phyloP scores from a whole-genome alignment of 192 early-diverging fungal species.

The Podila epicladia region DNA sequence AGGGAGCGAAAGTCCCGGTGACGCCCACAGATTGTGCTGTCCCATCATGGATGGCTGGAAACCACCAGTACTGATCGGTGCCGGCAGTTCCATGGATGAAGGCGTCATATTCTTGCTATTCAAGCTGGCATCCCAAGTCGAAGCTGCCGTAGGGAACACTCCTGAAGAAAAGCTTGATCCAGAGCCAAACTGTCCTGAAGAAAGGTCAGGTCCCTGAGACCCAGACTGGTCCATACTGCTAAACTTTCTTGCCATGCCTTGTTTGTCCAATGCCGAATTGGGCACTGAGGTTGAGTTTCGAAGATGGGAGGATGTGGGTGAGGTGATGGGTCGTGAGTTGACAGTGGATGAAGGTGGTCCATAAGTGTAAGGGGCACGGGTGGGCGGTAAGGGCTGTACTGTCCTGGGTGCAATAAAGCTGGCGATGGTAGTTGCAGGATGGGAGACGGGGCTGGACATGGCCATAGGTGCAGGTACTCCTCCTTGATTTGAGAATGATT shows the following conservation, averaged over 20 bases:
- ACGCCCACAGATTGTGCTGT: constrained; percentile 31
- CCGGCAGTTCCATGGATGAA: constrained; percentile 18
- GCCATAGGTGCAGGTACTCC: background rate
- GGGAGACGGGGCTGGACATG: constrained; percentile 23
- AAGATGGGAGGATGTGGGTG: background rate
- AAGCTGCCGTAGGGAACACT: constrained; percentile 13
- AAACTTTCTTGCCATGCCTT: constrained; percentile 25
- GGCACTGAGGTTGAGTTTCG: constrained; percentile 9
- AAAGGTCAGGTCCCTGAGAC: constrained; percentile 2
- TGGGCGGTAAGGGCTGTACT: constrained; percentile 22
- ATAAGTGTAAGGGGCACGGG: constrained; percentile 36
- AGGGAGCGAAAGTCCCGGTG: constrained; percentile 25
- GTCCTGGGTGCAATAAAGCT: constrained; percentile 43
- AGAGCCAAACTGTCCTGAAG: constrained; percentile 11
- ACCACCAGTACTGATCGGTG: constrained; percentile 18
- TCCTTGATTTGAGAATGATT: constrained; percentile 29
- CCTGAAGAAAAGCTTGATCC: constrained; percentile 20
- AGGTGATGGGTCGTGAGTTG: constrained; percentile 8
- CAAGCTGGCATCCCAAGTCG: constrained; percentile 36
- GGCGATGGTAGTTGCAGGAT: constrained; percentile 28
- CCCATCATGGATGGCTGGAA: constrained; percentile 26
- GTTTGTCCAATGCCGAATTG: constrained; percentile 1
- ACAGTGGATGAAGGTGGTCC: constrained; percentile 24
- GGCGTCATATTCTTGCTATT: constrained; percentile 10
- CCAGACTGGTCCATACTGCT: constrained; percentile 26